phyloP scores from a whole-genome alignment of 352 stramenopile species.

The Pythium angustatum region DNA sequence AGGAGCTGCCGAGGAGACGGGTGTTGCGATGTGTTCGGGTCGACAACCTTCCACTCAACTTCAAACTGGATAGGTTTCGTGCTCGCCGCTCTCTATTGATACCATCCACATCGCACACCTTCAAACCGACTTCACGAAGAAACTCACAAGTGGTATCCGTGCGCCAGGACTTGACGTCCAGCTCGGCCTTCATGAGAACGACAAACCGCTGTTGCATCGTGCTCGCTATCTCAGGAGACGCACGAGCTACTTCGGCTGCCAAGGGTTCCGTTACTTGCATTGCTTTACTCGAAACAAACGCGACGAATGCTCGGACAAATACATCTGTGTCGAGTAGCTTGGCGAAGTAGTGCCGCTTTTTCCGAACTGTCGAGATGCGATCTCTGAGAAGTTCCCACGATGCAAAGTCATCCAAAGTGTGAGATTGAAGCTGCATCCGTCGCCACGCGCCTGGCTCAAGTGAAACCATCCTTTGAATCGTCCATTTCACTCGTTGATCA shows the following conservation, averaged over 20 bases:
- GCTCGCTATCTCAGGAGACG: neutral
- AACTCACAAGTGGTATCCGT: neutral
- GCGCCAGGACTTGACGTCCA: neutral
- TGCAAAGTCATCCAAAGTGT: constrained; percentile 2
- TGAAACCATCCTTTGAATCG: constrained; percentile 22
- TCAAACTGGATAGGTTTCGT: neutral
- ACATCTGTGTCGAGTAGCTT: constrained; percentile 16
- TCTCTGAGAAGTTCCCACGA: constrained; percentile 12
- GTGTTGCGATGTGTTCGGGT: constrained; percentile 13
- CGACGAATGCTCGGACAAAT: constrained; percentile 10
- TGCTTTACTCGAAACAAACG: constrained; percentile 10
- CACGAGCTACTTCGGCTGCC: neutral
- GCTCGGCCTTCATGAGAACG: constrained; percentile 8
- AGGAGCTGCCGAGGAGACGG: constrained; percentile 10
- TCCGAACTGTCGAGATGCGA: constrained; percentile 8
- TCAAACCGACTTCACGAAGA: constrained; percentile 10
- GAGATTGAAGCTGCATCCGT: neutral
- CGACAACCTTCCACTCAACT: constrained; percentile 6
- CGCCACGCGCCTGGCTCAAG: constrained; percentile 13
- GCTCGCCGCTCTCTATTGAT: constrained; percentile 10
- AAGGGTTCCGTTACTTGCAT: constrained; percentile 6
- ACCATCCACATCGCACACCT: constrained; percentile 14
- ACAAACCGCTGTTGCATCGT: constrained; percentile 14
- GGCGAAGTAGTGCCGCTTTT: neutral
- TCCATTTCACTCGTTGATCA: constrained; percentile 12